These are phyloP conservation scores for Talaromyces verruculosus DNA, from an alignment of 2,329 filamentous ascomycete genomes.

Conservation along the genomic window DNA sequence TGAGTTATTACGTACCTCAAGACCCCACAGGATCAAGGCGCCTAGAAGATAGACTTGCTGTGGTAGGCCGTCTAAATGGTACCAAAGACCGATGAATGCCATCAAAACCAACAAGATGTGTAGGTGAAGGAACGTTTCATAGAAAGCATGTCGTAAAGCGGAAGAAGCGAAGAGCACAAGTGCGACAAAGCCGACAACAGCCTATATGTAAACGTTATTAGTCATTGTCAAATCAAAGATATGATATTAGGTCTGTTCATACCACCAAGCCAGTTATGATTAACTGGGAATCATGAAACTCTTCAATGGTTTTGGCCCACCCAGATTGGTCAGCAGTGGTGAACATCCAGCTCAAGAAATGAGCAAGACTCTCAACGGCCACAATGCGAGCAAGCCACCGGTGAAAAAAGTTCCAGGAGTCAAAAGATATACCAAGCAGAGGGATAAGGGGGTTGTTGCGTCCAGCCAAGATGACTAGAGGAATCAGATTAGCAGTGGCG, in stretches of 20 bases:
- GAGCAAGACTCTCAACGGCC: slow-evolving; percentile 65
- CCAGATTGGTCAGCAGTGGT: slow-evolving; percentile 57
- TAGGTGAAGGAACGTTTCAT: slow-evolving; percentile 89
- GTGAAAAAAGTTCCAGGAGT: slow-evolving; percentile 88
- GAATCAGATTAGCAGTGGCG: slow-evolving; percentile 82
- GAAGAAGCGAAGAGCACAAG: slow-evolving; percentile 72
- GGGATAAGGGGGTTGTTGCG: slow-evolving; percentile 88
- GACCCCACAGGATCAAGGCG: slow-evolving; percentile 72
- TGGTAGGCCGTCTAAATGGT: slow-evolving; percentile 71
- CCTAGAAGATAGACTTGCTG: slow-evolving; percentile 74
- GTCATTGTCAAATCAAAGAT: neutral
- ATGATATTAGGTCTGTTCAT: slow-evolving; percentile 25
- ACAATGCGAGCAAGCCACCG: slow-evolving; percentile 76
- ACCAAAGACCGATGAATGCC: slow-evolving; percentile 69
- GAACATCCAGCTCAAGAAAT: slow-evolving; percentile 68
- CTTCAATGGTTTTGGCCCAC: slow-evolving; percentile 37
- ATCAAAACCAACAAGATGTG: slow-evolving; percentile 76
- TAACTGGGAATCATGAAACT: slow-evolving; percentile 36
- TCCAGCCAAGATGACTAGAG: slow-evolving; percentile 78
- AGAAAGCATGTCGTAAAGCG: slow-evolving; percentile 87
- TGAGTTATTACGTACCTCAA: slow-evolving; percentile 52
- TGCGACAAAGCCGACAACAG: slow-evolving; percentile 59
- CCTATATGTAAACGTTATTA: slow-evolving; percentile 26
- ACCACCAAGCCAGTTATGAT: slow-evolving; percentile 48
- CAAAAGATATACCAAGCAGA: slow-evolving; percentile 80